phyloP scores from a whole-genome alignment of 805 yeast genomes.

The Yarrowia porcina region DNA sequence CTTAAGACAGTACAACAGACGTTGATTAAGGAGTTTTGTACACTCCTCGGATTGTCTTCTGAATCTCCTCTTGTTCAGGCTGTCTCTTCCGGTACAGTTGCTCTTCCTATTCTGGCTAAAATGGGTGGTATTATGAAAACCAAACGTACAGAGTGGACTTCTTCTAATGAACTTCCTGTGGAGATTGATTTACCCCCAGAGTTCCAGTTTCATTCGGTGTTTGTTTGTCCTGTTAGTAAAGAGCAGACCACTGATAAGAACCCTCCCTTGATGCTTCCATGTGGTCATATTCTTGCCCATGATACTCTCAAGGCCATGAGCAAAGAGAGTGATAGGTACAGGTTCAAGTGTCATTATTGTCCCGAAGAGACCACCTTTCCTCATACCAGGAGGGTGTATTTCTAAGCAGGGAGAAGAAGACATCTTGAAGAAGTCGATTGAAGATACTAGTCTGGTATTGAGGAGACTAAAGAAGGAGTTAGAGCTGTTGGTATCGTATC shows the following conservation, averaged over 20 bases:
- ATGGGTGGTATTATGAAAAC: conserved; percentile 44
- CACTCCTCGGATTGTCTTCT: conserved; percentile 47
- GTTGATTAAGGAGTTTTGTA: conserved; percentile 51
- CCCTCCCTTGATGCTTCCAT: conserved; percentile 62
- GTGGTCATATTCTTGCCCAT: conserved; percentile 61
- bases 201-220: conserved; percentile 59
- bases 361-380: conserved; percentile 48
- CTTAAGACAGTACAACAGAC: conserved; percentile 37
- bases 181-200: conserved; percentile 54
- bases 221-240: conserved; percentile 68
- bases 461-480: too few relatives aligned
- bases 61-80: conserved; percentile 54
- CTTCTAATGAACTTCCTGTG: conserved; percentile 58
- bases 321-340: conserved; percentile 41
- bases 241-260: conserved; percentile 58
- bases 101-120: conserved; percentile 53
- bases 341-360: conserved; percentile 72
- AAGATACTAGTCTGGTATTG: too few relatives aligned
- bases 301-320: conserved; percentile 51
- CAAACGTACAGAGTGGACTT: conserved; percentile 51
- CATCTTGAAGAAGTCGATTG: too few relatives aligned
- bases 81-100: conserved; percentile 50
- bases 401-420: too few relatives aligned
- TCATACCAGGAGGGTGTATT: conserved; percentile 47
- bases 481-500: too few relatives aligned